Evolutionary conservation across 139 green algal genomes (phyloP).

Genomic region (Chlamydomonas asymmetrica): DNA sequence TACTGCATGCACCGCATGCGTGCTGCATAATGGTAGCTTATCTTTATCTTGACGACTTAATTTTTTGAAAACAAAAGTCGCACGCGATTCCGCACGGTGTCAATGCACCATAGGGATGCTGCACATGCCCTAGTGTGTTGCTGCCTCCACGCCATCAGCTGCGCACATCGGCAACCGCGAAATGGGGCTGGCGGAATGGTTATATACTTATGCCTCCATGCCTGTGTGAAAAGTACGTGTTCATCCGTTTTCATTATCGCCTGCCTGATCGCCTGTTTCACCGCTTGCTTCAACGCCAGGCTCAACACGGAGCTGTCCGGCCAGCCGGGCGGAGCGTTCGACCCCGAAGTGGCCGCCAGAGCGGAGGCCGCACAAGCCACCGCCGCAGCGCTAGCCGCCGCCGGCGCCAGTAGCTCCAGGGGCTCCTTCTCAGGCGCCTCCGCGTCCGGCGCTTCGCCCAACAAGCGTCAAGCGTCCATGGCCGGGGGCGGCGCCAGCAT

Average conservation of each 20-base stretch:
- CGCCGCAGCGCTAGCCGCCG: no score
- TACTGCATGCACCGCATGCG: neutral
- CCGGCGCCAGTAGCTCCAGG: no score
- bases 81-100: neutral
- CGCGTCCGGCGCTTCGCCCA: no score
- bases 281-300: neutral
- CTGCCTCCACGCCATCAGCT: no score
- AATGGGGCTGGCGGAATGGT: no score
- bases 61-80: neutral
- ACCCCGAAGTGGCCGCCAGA: neutral
- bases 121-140: neutral
- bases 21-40: neutral
- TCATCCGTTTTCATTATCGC: no score
- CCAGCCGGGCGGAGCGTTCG: constrained; percentile 2
- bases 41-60: no score
- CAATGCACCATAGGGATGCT: neutral
- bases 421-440: no score
- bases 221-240: no score
- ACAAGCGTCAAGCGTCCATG: neutral
- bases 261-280: no score
- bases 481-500: neutral
- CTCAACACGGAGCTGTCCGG: constrained; percentile 8
- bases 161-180: no score
- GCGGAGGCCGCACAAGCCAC: neutral
- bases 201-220: no score